Base-by-base conservation (phyloP, 164 flowering plant genomes). In the Platanus orientalis region DNA sequence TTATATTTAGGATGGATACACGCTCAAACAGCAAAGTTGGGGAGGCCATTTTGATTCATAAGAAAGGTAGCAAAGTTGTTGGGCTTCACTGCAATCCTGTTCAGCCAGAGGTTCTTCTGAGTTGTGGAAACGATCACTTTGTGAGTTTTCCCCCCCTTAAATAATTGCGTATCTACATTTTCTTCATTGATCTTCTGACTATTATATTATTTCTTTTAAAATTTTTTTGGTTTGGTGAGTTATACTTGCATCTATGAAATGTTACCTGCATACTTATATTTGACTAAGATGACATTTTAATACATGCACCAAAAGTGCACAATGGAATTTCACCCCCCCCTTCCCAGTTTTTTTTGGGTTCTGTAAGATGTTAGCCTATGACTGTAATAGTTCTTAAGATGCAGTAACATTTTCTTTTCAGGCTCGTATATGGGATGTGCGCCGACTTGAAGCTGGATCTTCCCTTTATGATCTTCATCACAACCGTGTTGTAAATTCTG, bases 81-180 rank as follows among this genome's bases (percentile, higher is more conserved):
- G 98, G 98, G 26, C 80, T 93, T 29, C 89, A 92, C 69, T 92
- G 98, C 76, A 84, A 88, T 75, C 98, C 98, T 65, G 63, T 87
- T 62, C 96, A 84, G 60, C 95, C 96, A 49, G 97, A 93, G 48
- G 82, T 90, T 61, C 81, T 93, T 52, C 66, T 93, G 68, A 90
- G 92, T 67, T 90, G 96, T 78, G 98, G 98, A 67, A 93, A 93
- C 57, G 98, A 93, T 78, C 95, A 93, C 72, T 93, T 81, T 69
- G 98, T 93, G 80, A 87, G 96, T 55, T 60, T 69, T 25, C 32
- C 27, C 7, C 9, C 1, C 7, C 42, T 36, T 36, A 13, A 36
- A 2, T 36, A 13, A 36, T 36, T 36, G 42, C 12, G 5, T 36
- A 7, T 36, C 42, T 36, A 36, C 12, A 36, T 7, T 36, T 7